Evolutionary conservation across 1,284 basidiomycete genomes (phyloP), one percentile per base, ranked within the genome.

Genomic region (Malassezia globosa): DNA sequence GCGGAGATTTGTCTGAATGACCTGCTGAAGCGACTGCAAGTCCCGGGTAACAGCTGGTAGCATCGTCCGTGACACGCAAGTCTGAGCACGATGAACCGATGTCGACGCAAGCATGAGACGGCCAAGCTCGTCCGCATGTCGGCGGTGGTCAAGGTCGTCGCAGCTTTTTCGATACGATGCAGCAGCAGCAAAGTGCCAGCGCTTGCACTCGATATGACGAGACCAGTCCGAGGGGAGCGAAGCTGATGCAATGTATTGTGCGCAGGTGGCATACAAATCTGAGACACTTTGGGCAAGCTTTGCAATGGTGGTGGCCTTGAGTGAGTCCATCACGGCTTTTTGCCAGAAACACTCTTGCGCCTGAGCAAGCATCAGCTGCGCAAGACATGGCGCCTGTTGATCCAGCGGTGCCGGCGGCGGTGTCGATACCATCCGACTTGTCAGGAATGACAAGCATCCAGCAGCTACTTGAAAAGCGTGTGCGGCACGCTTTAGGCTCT

Each of bases 301-400:
- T 1, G 88, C 84, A 49, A 96, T 80, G 2, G 89, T 76, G 0
- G 79, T 82, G 61, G 92, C 89, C 74, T 87, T 89, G 73, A 82
- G 77, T 54, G 81, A 75, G 69, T 87, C 56, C 55, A 87, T 74
- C 56, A 85, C 83, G 5, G 88, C 90, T 60, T 84, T 81, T 69
- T 94, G 89, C 90, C 92, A 96, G 46, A 83, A 86, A 65, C 88
- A 94, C 75, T 97, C 92, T 65, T 96, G 90, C 0, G 89, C 90
- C 73, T 96, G 88, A 0, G 88, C 88, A 1, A 95, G 77, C 80
- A 88, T 85, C 46, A 95, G 77, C 56, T 76, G 79, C 60, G 85
- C 79, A 19, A 96, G 66, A 19, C 39, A 23, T 24, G 35, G 23
- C 35, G 24, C 43, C 24, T 36, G 29, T 5, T 21, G 21, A 11